Evolutionary conservation across 306 rosid genomes (phyloP).

Genomic region (Myrica gale): DNA sequence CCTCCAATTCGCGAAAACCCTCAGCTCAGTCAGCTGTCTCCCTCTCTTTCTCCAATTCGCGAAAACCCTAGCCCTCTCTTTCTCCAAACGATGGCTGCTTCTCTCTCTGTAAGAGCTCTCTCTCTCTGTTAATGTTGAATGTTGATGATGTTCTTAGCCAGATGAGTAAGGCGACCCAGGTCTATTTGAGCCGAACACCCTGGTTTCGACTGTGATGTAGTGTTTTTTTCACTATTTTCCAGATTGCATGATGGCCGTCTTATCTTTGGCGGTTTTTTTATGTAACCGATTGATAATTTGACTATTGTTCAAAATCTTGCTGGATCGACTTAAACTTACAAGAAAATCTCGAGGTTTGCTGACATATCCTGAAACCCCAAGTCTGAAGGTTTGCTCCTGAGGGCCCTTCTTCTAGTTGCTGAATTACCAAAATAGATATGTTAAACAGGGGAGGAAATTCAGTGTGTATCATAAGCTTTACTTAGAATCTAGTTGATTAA

Average conservation of each 20-base stretch:
- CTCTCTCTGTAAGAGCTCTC: too few relatives aligned
- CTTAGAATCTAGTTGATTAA: neutral
- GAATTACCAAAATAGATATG: neutral
- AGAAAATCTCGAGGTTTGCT: constrained; percentile 56
- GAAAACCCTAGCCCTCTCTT: too few relatives aligned
- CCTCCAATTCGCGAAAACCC: too few relatives aligned
- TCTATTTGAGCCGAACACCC: too few relatives aligned
- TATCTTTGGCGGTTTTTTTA: constrained; percentile 4
- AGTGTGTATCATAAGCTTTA: neutral
- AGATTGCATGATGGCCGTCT: constrained; percentile 18
- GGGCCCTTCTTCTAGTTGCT: constrained; percentile 15
- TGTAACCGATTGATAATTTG: constrained; percentile 20
- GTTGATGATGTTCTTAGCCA: too few relatives aligned
- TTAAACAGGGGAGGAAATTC: neutral
- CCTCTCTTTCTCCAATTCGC: too few relatives aligned
- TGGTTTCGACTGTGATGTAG: neutral
- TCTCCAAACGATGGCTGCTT: too few relatives aligned
- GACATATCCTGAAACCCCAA: constrained; percentile 44
- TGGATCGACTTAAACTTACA: constrained; percentile 54
- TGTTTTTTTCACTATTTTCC: neutral
- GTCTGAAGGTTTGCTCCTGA: constrained; percentile 45
- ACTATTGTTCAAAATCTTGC: constrained; percentile 31
- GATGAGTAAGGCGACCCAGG: too few relatives aligned
- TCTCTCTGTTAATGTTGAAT: too few relatives aligned
- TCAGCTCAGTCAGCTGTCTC: too few relatives aligned